A percentile compares a stretch with the other conserved stretches of the same genome.
Conservation (phyloP, 1,139 yeast species). For the Nakaseomyces glabratus region DNA sequence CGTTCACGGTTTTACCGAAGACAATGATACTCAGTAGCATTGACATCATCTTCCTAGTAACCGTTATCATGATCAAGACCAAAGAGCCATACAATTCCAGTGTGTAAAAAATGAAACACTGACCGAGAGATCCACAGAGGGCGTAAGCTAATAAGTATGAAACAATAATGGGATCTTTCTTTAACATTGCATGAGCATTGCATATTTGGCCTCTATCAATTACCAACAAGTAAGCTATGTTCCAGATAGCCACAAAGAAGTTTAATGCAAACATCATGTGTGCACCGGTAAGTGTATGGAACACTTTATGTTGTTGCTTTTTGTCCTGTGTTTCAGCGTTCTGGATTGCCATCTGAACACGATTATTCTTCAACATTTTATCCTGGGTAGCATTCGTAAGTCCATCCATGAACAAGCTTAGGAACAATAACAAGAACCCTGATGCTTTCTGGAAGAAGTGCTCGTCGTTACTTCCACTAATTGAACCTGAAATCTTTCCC, state of each 20-base stretch:
- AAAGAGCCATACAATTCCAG: constrained; percentile 78
- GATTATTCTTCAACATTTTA: constrained; percentile 47
- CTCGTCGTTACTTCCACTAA: neutral
- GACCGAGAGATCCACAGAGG: constrained; percentile 82
- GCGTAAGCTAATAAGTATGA: constrained; percentile 60
- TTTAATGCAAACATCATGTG: constrained; percentile 82
- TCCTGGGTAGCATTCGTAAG: constrained; percentile 91
- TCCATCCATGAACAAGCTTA: constrained; percentile 77
- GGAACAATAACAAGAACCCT: constrained; percentile 53
- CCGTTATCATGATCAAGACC: constrained; percentile 83
- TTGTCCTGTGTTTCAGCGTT: constrained; percentile 41
- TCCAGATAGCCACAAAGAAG: constrained; percentile 34
- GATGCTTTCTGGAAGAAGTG: constrained; percentile 16
- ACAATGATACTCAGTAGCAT: constrained; percentile 82
- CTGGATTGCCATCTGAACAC: constrained; percentile 33
- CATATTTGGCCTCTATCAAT: constrained; percentile 21
- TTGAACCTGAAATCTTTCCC: constrained; percentile 8
- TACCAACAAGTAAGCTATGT: constrained; percentile 34
- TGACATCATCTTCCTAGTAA: constrained; percentile 90
- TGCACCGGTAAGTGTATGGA: constrained; percentile 58
- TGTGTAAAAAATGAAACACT: constrained; percentile 79
- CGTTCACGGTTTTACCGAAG: constrained; percentile 64
- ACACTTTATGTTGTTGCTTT: constrained; percentile 39
- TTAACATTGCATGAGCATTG: constrained; percentile 23
- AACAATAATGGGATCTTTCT: constrained; percentile 42